phyloP scores from a whole-genome alignment of 164 flowering plant species.

The Aristolochia californica region DNA sequence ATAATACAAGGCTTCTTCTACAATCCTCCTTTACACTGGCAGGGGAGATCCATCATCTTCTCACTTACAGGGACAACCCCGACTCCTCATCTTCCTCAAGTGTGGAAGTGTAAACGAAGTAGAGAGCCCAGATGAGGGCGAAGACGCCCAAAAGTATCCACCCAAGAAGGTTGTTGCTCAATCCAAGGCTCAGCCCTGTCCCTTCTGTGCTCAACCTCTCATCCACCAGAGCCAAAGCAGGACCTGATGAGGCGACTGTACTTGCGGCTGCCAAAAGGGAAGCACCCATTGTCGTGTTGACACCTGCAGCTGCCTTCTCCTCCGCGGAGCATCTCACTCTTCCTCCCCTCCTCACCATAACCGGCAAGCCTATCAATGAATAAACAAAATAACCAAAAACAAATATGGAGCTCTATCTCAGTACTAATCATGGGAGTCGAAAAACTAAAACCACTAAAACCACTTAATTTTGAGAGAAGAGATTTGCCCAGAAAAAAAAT shows the following conservation, averaged over 20 bases:
- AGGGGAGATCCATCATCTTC: background rate
- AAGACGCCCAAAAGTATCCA: conserved; percentile 93
- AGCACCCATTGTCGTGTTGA: conserved; percentile 24
- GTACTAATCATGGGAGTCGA: too few relatives aligned
- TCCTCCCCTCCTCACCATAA: conserved; percentile 26
- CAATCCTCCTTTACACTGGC: too few relatives aligned
- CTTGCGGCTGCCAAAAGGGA: conserved; percentile 36
- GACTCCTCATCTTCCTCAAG: conserved; percentile 97
- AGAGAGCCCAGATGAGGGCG: conserved; percentile 79
- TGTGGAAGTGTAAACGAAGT: conserved; percentile 43
- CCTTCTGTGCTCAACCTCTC: conserved; percentile 96
- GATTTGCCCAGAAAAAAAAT: too few relatives aligned
- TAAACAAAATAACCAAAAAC: background rate
- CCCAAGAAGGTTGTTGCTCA: conserved; percentile 86
- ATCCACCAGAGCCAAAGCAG: conserved; percentile 72
- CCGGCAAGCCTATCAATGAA: conserved; percentile 31
- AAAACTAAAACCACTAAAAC: too few relatives aligned
- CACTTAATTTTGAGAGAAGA: too few relatives aligned
- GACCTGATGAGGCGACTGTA: conserved; percentile 33
- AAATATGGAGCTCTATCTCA: background rate
- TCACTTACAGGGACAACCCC: conserved; percentile 60
- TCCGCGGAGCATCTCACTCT: conserved; percentile 36
- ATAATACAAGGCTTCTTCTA: background rate
- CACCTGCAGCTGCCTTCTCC: conserved; percentile 13
- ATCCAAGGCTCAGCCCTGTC: conserved; percentile 81